These are phyloP conservation scores for Wickerhamomyces silvicola DNA, from an alignment of 805 yeast genomes.

Conservation along the genomic window DNA sequence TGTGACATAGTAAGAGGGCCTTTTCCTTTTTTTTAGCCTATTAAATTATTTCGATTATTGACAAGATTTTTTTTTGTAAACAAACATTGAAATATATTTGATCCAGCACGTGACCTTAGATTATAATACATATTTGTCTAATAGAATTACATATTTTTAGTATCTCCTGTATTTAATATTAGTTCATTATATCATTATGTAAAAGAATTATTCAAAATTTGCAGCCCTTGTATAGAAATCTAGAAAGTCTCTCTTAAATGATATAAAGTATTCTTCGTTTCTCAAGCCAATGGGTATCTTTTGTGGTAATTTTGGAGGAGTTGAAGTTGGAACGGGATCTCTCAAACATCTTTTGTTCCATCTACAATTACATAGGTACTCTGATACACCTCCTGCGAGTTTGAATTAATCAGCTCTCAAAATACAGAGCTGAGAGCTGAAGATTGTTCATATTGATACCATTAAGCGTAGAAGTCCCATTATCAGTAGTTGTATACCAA, in stretches of 20 bases:
- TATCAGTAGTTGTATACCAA: too few relatives aligned
- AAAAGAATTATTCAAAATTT: neutral
- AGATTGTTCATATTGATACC: slow-evolving; percentile 4
- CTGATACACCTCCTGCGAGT: slow-evolving; percentile 18
- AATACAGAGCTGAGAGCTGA: slow-evolving; percentile 20
- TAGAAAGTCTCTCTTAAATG: slow-evolving; percentile 10
- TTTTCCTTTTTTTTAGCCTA: neutral
- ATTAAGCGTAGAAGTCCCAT: too few relatives aligned
- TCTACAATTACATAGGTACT: slow-evolving; percentile 21
- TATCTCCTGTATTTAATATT: neutral
- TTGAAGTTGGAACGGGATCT: slow-evolving; percentile 9
- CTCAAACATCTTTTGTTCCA: slow-evolving; percentile 17
- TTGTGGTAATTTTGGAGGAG: slow-evolving; percentile 18
- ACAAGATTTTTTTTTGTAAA: too few relatives aligned
- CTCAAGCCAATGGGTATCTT: slow-evolving; percentile 22
- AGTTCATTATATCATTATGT: neutral
- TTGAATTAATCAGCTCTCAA: slow-evolving; percentile 11
- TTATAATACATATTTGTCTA: too few relatives aligned
- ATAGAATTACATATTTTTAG: too few relatives aligned
- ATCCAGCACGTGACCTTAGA: too few relatives aligned
- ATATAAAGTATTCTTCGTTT: slow-evolving; percentile 16
- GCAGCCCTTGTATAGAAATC: slow-evolving; percentile 7
- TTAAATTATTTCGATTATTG: neutral
- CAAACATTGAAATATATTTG: too few relatives aligned
- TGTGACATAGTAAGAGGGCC: slow-evolving; percentile 15